These are phyloP conservation scores for Penicillium sclerotigenum DNA, from an alignment of 2,329 filamentous ascomycete species.

Conservation along the genomic window DNA sequence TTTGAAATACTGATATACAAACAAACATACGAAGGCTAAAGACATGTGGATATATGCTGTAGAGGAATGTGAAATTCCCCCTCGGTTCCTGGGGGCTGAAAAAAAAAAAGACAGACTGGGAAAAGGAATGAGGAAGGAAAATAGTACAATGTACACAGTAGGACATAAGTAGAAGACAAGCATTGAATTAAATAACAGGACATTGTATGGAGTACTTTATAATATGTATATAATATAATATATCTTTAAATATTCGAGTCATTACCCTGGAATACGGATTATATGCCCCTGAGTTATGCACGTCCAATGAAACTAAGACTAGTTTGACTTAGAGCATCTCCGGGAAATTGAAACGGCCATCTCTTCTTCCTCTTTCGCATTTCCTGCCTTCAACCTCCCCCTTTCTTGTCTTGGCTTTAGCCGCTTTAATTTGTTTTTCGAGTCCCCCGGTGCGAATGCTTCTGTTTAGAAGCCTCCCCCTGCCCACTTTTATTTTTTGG, in stretches of 20 bases:
- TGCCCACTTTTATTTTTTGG: slow-evolving; percentile 11
- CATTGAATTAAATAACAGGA: neutral
- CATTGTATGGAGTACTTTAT: too few species aligned
- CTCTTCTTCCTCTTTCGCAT: slow-evolving; percentile 10
- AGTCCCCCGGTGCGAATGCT: slow-evolving; percentile 1
- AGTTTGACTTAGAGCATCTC: slow-evolving; percentile 16
- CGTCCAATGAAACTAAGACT: slow-evolving; percentile 17
- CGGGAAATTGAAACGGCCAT: slow-evolving; percentile 19
- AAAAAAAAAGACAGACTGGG: neutral
- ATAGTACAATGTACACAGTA: neutral
- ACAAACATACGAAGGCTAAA: neutral
- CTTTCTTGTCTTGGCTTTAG: slow-evolving; percentile 14
- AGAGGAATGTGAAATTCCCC: slow-evolving; percentile 1
- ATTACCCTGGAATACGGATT: too few species aligned
- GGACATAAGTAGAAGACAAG: neutral
- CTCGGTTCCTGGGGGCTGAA: slow-evolving; percentile 6
- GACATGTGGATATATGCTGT: neutral
- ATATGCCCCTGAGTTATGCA: slow-evolving; percentile 25
- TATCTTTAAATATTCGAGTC: neutral
- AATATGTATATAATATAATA: too few species aligned
- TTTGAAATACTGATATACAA: neutral
- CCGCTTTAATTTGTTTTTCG: slow-evolving; percentile 3
- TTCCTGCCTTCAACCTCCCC: slow-evolving; percentile 8
- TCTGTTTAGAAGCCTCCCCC: slow-evolving; percentile 8
- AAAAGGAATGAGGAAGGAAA: neutral